Evolutionary conservation across 768 basidiomycete species (phyloP).

Genomic region (Xerocomus potaroensis): DNA sequence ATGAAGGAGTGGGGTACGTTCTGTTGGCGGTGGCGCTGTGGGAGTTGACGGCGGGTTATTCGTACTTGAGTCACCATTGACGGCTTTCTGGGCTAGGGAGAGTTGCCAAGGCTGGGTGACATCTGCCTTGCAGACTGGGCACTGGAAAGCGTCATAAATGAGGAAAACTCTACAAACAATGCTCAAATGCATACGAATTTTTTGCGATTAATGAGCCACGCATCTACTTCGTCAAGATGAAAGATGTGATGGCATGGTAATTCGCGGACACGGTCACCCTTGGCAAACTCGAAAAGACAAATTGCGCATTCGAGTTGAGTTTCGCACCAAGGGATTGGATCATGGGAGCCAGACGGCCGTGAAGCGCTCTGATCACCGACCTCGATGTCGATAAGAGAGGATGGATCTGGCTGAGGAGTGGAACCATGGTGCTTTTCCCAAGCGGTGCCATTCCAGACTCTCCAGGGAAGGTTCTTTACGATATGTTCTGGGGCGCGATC

Average conservation of each 20-base stretch:
- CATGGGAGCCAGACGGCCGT: constrained; percentile 24
- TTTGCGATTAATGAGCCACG: constrained; percentile 90
- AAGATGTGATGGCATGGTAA: constrained; percentile 95
- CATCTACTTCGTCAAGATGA: constrained; percentile 86
- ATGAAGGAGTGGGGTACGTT: constrained; percentile 33
- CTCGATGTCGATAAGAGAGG: constrained; percentile 36
- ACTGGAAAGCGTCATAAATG: constrained; percentile 48
- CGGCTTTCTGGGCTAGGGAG: constrained; percentile 14
- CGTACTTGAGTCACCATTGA: constrained; percentile 1
- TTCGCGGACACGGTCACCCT: constrained; percentile 87
- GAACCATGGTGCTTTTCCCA: constrained; percentile 69
- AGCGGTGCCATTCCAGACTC: constrained; percentile 75
- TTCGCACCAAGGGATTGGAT: constrained; percentile 70
- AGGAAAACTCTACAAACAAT: constrained; percentile 1
- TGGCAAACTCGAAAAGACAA: constrained; percentile 80
- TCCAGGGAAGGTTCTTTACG: constrained; percentile 75
- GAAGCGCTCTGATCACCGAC: constrained; percentile 27
- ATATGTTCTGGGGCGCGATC: constrained; percentile 81
- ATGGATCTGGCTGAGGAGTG: constrained; percentile 24
- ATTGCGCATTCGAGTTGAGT: constrained; percentile 87
- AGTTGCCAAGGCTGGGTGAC: constrained; percentile 61
- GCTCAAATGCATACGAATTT: constrained; percentile 69
- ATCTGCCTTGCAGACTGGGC: constrained; percentile 89
- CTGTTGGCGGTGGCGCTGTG: constrained; percentile 19
- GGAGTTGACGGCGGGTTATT: constrained; percentile 7